These are phyloP conservation scores for Saccharomycopsis sp. DNA, from an alignment of 805 yeast species.

Conservation along the genomic window DNA sequence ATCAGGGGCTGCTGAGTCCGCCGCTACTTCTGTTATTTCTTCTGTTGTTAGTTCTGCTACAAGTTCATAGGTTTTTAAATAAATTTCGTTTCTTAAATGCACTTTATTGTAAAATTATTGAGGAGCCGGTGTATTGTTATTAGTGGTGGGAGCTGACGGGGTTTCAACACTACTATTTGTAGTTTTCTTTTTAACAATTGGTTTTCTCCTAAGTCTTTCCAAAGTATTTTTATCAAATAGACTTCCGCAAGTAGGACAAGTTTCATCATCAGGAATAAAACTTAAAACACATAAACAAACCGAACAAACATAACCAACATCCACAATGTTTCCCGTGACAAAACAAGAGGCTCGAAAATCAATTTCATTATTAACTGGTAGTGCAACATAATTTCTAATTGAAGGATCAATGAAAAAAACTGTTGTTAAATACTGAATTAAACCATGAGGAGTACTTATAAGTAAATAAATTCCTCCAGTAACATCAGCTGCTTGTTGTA, in stretches of 20 bases:
- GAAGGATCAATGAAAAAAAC: conserved; percentile 84
- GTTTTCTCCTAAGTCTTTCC: conserved; percentile 46
- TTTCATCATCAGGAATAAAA: conserved; percentile 49
- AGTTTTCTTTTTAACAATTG: conserved; percentile 33
- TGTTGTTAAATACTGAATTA: conserved; percentile 72
- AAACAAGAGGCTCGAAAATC: conserved; percentile 95
- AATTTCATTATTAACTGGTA: conserved; percentile 77
- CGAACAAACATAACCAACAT: conserved; percentile 89
- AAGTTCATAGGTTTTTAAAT: background rate
- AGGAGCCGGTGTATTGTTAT: too few species aligned
- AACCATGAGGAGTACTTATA: conserved; percentile 58
- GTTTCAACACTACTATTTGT: too few species aligned
- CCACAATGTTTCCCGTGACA: conserved; percentile 80
- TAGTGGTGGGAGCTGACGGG: too few species aligned
- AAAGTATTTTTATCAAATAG: conserved; percentile 58
- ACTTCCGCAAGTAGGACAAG: conserved; percentile 84
- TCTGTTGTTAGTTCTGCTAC: conserved; percentile 1
- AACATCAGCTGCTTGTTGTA: conserved; percentile 94
- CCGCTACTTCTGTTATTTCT: conserved; percentile 1
- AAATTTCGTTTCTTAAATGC: too few species aligned
- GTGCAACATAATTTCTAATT: conserved; percentile 59
- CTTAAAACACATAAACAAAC: conserved; percentile 80
- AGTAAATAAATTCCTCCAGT: conserved; percentile 81
- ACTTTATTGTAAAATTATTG: too few species aligned
- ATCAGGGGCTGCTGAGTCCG: conserved; percentile 1